These are phyloP conservation scores for Leucaena leucocephala DNA, from an alignment of 306 rosid species.

Conservation along the genomic window DNA sequence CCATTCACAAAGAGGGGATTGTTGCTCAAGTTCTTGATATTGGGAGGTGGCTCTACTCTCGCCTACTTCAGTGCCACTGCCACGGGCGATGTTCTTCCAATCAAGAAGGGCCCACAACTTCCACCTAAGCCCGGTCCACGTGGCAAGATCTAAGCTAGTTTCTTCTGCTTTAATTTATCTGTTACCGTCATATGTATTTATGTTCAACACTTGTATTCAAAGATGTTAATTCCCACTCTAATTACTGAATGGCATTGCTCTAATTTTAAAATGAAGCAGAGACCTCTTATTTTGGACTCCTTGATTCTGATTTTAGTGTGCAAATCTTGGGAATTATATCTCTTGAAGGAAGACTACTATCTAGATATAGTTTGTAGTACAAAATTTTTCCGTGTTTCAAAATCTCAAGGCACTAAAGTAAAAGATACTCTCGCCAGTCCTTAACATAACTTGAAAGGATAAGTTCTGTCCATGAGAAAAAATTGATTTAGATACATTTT, in stretches of 20 bases:
- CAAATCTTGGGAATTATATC: neutral
- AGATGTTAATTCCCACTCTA: slow-evolving; percentile 43
- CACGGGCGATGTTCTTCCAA: slow-evolving; percentile 77
- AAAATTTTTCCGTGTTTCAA: no score
- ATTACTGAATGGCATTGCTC: slow-evolving; percentile 30
- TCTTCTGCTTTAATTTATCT: slow-evolving; percentile 1
- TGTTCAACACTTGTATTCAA: slow-evolving; percentile 42
- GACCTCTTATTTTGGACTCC: slow-evolving; percentile 10
- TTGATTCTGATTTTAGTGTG: slow-evolving; percentile 15
- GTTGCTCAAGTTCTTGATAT: slow-evolving; percentile 83
- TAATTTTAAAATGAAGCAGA: slow-evolving; percentile 25
- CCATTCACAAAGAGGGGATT: slow-evolving; percentile 98
- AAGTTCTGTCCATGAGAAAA: no score
- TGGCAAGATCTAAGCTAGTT: slow-evolving; percentile 73
- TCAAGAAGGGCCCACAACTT: slow-evolving; percentile 96
- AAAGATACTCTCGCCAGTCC: no score
- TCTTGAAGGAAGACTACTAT: neutral
- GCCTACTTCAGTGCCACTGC: slow-evolving; percentile 84
- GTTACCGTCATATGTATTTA: slow-evolving; percentile 57
- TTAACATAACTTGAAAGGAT: no score
- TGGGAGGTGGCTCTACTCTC: slow-evolving; percentile 88
- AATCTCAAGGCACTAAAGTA: no score
- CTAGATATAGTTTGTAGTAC: no score
- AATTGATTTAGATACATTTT: no score
- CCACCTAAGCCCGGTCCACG: slow-evolving; percentile 93